Percentiles rank a stretch among this genome's conserved stretches.
These are phyloP conservation scores for Crataegus laevigata DNA, from an alignment of 306 rosid genomes.

Conservation along the genomic window DNA sequence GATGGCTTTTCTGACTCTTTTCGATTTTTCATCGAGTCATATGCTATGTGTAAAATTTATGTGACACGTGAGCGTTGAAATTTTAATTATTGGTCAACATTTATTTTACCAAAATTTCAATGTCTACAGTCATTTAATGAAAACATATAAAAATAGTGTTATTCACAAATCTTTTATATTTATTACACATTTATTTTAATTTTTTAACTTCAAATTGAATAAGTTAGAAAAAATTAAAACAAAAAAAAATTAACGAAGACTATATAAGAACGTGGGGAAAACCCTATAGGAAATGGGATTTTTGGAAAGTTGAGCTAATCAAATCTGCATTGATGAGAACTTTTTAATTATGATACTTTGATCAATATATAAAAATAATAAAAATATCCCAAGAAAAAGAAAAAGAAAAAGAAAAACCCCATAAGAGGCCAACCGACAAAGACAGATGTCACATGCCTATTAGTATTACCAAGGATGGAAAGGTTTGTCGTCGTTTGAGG, in stretches of 20 bases:
- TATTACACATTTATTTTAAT: accelerated
- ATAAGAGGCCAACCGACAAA: not conserved
- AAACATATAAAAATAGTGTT: not conserved
- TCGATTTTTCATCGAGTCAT: no score
- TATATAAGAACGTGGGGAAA: no score
- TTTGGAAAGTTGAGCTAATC: not conserved
- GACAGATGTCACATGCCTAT: not conserved
- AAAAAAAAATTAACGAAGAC: no score
- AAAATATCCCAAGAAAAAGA: not conserved
- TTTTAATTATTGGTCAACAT: no score
- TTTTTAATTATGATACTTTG: not conserved
- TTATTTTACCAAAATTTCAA: no score
- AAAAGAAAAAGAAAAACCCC: not conserved
- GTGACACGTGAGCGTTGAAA: no score
- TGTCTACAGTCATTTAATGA: no score
- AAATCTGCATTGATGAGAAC: not conserved
- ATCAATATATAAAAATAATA: not conserved
- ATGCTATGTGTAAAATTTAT: no score
- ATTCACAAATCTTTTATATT: no score
- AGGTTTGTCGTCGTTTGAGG: not conserved
- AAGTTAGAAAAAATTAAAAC: no score
- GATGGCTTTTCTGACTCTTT: no score
- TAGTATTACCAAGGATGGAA: not conserved
- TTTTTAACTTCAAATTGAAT: accelerated
- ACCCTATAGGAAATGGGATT: not conserved